Conservation (phyloP, 176 grass and related monocot species). For the Oryza nivara region DNA sequence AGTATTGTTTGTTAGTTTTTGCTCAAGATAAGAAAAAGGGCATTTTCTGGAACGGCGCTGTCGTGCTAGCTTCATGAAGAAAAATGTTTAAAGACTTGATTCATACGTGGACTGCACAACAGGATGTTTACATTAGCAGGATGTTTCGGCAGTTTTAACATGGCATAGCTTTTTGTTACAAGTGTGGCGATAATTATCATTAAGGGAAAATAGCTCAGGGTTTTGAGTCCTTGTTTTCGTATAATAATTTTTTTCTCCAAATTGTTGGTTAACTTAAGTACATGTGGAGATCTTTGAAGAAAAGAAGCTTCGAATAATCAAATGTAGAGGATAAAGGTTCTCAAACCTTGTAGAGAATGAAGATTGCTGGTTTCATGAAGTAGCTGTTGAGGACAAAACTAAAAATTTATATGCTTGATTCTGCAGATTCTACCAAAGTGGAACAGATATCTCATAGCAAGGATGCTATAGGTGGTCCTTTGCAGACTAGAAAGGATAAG, state of each 20-base stretch:
- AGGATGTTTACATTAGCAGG: constrained; percentile 15
- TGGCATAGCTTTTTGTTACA: constrained; percentile 27
- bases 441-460: constrained; percentile 26
- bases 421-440: constrained; percentile 47
- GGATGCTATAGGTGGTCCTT: constrained; percentile 27
- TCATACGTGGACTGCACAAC: constrained; percentile 17
- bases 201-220: constrained; percentile 11
- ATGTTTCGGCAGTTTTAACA: constrained; percentile 33
- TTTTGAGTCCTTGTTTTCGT: not conserved
- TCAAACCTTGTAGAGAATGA: constrained; percentile 34
- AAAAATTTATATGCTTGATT: constrained; percentile 43
- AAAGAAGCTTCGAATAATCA: constrained; percentile 25
- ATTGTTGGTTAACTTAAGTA: constrained; percentile 4
- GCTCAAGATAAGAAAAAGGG: constrained; percentile 14
- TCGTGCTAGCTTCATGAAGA: constrained; percentile 22
- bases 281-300: not conserved
- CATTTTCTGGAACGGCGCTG: not conserved
- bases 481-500: constrained; percentile 31
- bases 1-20: not conserved
- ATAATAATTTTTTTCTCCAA: constrained; percentile 24
- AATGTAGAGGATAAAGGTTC: constrained; percentile 25
- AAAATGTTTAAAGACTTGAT: not conserved
- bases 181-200: not conserved
- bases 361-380: constrained; percentile 54
- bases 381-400: constrained; percentile 31